These are phyloP conservation scores for Sarocladium brachiariae DNA, from an alignment of 2,329 filamentous ascomycete genomes.

Conservation along the genomic window DNA sequence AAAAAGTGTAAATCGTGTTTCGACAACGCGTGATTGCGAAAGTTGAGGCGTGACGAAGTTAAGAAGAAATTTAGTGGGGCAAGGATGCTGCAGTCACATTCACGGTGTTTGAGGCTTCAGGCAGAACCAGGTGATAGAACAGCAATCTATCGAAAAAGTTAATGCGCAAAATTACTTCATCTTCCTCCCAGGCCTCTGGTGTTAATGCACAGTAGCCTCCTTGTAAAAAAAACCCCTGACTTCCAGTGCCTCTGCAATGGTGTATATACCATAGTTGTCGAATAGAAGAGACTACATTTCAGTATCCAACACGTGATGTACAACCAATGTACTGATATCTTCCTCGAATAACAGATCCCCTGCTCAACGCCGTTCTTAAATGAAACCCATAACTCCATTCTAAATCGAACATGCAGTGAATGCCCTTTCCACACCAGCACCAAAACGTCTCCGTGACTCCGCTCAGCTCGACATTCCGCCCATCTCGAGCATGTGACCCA, in stretches of 20 bases:
- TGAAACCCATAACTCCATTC: constrained; percentile 2
- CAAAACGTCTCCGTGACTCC: not conserved
- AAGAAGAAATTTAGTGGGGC: not conserved
- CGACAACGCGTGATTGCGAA: not conserved
- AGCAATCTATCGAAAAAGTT: no score
- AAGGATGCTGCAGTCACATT: not conserved
- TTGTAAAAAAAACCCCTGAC: no score
- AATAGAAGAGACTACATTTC: no score
- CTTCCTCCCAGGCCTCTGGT: no score
- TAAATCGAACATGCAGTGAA: not conserved
- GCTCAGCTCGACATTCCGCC: constrained; percentile 18
- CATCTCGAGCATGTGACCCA: constrained; percentile 73
- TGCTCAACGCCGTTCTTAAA: not conserved
- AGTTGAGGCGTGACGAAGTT: not conserved
- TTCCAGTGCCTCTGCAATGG: no score
- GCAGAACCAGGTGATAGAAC: no score
- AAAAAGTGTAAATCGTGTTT: constrained; percentile 4
- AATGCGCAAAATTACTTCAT: not conserved
- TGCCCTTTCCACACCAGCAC: not conserved
- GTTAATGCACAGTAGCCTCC: no score
- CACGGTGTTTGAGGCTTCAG: no score
- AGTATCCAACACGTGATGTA: no score
- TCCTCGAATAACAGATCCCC: not conserved
- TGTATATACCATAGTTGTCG: no score
- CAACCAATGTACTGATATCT: not conserved